Percentiles rank a stretch among this genome's conserved stretches.
Evolutionary conservation across 257 asterid species (phyloP).

Genomic region (Pogostemon cablin): DNA sequence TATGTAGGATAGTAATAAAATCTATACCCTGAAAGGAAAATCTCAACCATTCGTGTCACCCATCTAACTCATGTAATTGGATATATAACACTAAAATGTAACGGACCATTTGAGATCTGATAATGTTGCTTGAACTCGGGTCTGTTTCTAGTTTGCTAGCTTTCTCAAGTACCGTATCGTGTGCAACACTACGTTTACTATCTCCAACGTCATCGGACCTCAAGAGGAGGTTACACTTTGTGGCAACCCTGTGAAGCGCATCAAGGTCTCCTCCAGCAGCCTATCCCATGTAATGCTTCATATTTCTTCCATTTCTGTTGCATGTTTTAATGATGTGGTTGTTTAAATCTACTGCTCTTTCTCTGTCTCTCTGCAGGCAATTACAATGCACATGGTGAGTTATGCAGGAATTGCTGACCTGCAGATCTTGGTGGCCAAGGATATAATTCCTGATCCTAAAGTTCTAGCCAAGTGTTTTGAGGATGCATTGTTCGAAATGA

Average conservation of each 20-base stretch:
- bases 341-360: neutral
- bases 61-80: too few species aligned
- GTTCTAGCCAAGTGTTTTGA: conserved; percentile 69
- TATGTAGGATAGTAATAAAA: too few species aligned
- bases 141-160: conserved; percentile 49
- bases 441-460: conserved; percentile 66
- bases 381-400: conserved; percentile 83
- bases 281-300: conserved; percentile 65
- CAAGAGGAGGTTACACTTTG: conserved; percentile 56
- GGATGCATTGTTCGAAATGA: conserved; percentile 65
- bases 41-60: neutral
- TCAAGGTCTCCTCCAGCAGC: conserved; percentile 59
- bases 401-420: conserved; percentile 71
- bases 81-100: too few species aligned
- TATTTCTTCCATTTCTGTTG: neutral
- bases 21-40: too few species aligned
- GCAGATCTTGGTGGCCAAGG: conserved; percentile 80
- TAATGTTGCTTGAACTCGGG: neutral
- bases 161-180: conserved; percentile 60
- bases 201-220: conserved; percentile 83
- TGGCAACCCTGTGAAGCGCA: conserved; percentile 61
- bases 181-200: conserved; percentile 73
- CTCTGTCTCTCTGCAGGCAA: conserved; percentile 46
- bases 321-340: neutral
- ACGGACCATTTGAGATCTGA: neutral